Evolutionary conservation across 2,329 filamentous ascomycete genomes (phyloP).

Genomic region (Penicillium concentricum): DNA sequence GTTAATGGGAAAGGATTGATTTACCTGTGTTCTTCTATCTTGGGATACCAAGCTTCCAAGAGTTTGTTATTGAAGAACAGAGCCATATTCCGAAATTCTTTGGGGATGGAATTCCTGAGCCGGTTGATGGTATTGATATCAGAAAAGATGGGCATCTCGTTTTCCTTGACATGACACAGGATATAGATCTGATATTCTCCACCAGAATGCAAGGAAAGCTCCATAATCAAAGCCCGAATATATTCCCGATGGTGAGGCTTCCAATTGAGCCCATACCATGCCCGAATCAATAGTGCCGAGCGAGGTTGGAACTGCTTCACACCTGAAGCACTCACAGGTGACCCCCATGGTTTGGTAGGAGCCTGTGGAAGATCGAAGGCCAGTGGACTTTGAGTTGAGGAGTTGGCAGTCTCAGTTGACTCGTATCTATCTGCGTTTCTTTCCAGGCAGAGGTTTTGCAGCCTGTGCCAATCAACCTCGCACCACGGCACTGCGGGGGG

Average conservation of each 20-base stretch:
- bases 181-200: slow-evolving; percentile 76
- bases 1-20: slow-evolving; percentile 6
- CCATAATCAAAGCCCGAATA: slow-evolving; percentile 78
- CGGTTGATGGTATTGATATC: slow-evolving; percentile 64
- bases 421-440: slow-evolving; percentile 66
- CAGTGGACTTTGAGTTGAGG: slow-evolving; percentile 12
- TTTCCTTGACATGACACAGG: slow-evolving; percentile 74
- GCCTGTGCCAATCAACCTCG: slow-evolving; percentile 65
- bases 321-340: not conserved
- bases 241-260: slow-evolving; percentile 78
- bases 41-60: slow-evolving; percentile 31
- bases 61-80: slow-evolving; percentile 34
- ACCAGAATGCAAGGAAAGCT: slow-evolving; percentile 71
- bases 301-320: slow-evolving; percentile 38
- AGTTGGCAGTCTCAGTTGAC: slow-evolving; percentile 17
- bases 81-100: slow-evolving; percentile 38
- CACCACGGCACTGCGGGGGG: slow-evolving; percentile 51
- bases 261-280: slow-evolving; percentile 79
- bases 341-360: slow-evolving; percentile 7
- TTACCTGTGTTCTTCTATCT: slow-evolving; percentile 28
- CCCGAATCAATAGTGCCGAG: slow-evolving; percentile 77
- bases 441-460: slow-evolving; percentile 66
- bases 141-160: slow-evolving; percentile 70
- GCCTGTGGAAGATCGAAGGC: slow-evolving; percentile 18
- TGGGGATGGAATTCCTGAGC: slow-evolving; percentile 43